Evolutionary conservation across 208 protist species (phyloP), one percentile per base, ranked within the genome.

Genomic region (Trypanosoma vivax): DNA sequence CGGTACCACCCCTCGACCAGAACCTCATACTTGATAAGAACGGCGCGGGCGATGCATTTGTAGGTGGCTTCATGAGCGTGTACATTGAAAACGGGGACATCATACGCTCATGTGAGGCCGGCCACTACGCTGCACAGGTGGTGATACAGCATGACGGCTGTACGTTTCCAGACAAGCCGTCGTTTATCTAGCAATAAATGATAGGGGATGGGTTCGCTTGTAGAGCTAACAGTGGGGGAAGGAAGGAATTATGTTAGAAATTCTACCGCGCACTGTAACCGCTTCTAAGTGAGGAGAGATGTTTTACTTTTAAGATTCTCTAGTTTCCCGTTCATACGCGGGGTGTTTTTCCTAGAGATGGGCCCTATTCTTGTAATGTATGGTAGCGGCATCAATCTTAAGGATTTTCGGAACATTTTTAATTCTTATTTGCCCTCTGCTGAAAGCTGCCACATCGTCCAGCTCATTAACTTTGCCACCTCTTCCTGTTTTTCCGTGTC

Each of bases 31-130:
- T 99, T 7, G 98, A 99, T 70, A 87, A 92, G 37, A 99, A 99
- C 66, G 97, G 90, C 48, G 97, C 97, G 25, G 98, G 98, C 48
- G 98, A 99, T 65, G 76, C 92, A 16, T 99, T 99, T 60, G 96
- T 98, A 13, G 98, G 97, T 51, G 98, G 97, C 41, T 99, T 99
- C 79, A 65, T 99, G 1, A 68, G 92, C 29, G 73, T 72, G 13
- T 87, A 88, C 38, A 73, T 75, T 6, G n/a, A 73, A 18, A 91
- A 76, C 28, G 23, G 66, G 47, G 30, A 49, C 16, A 35, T 97
- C 4, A 70, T 62, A 41, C 74, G 79, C 38, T 97, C 92, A 78
- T 92, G 95, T 34, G 71, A 75, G 24, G 73, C 87, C 13, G 96
- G 94, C 48, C 73, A 97, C 70, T 95, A 92, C 51, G 75, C 90